These are phyloP conservation scores for Didymella arachidicola DNA, from an alignment of 2,329 filamentous ascomycete species.

Conservation along the genomic window DNA sequence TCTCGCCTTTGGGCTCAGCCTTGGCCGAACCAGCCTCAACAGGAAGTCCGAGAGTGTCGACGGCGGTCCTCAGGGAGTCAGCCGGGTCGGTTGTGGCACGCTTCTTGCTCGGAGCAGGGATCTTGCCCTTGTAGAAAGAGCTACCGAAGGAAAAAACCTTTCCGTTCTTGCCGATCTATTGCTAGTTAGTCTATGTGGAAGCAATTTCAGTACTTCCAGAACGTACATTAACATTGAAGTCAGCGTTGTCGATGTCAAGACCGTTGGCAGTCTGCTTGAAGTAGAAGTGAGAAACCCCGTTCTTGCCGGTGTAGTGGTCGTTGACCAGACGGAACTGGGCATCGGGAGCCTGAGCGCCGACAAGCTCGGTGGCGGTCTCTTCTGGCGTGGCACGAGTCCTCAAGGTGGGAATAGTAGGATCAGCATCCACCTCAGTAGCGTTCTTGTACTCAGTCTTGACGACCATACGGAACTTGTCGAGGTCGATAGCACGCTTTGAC, in stretches of 20 bases:
- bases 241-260: conserved; percentile 66
- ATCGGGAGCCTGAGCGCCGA: conserved; percentile 15
- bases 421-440: conserved; percentile 21
- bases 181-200: not conserved
- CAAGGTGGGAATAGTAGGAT: conserved; percentile 20
- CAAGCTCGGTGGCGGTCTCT: conserved; percentile 22
- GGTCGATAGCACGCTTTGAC: conserved; percentile 36
- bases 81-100: conserved; percentile 52
- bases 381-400: conserved; percentile 21
- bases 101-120: conserved; percentile 42
- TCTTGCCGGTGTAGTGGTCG: conserved; percentile 49
- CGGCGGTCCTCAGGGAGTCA: conserved; percentile 53
- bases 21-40: conserved; percentile 51
- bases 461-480: conserved; percentile 44
- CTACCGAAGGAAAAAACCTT: conserved; percentile 66
- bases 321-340: conserved; percentile 20
- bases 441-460: conserved; percentile 37
- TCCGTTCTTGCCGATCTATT: conserved; percentile 61
- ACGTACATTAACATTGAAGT: conserved; percentile 67
- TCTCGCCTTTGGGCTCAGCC: conserved; percentile 31
- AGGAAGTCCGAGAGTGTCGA: conserved; percentile 50
- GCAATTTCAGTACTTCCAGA: not conserved
- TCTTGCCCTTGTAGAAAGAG: conserved; percentile 56
- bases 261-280: conserved; percentile 66
- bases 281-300: conserved; percentile 64